These are phyloP conservation scores for Ceratocystis huliohia DNA, from an alignment of 2,329 filamentous ascomycete genomes.

Conservation along the genomic window DNA sequence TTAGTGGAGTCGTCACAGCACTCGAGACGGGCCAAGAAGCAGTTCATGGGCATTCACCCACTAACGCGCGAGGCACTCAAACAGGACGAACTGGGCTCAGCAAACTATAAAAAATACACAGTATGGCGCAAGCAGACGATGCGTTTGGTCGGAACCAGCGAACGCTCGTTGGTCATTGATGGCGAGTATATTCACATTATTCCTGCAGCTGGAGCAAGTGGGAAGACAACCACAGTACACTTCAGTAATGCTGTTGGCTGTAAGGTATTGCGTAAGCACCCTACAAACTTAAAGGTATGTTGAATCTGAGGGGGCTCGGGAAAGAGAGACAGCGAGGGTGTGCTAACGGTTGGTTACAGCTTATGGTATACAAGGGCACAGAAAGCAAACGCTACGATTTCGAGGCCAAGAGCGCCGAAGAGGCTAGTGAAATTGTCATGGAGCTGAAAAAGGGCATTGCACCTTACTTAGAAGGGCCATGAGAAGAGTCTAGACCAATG, in stretches of 20 bases:
- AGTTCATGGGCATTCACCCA: constrained; percentile 47
- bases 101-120: constrained; percentile 61
- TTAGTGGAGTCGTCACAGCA: constrained; percentile 31
- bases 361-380: constrained; percentile 60
- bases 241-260: constrained; percentile 72
- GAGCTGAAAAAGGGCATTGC: constrained; percentile 67
- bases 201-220: constrained; percentile 49
- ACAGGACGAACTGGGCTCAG: constrained; percentile 44
- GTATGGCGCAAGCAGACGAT: constrained; percentile 76
- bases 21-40: constrained; percentile 28
- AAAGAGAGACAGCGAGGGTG: not conserved
- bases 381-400: constrained; percentile 78
- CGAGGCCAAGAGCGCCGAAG: constrained; percentile 57
- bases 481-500: constrained; percentile 20
- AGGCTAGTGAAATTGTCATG: constrained; percentile 65
- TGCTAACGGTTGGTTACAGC: constrained; percentile 29
- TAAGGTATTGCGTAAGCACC: constrained; percentile 68
- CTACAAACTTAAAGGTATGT: constrained; percentile 63
- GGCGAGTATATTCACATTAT: constrained; percentile 81
- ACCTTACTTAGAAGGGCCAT: constrained; percentile 40
- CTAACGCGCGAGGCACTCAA: constrained; percentile 51
- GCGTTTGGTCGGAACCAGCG: constrained; percentile 63
- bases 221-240: constrained; percentile 68
- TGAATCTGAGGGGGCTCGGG: not conserved
- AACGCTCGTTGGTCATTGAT: constrained; percentile 65